Conservation (phyloP, 2,329 filamentous ascomycete species). For the Talaromyces sp. region DNA sequence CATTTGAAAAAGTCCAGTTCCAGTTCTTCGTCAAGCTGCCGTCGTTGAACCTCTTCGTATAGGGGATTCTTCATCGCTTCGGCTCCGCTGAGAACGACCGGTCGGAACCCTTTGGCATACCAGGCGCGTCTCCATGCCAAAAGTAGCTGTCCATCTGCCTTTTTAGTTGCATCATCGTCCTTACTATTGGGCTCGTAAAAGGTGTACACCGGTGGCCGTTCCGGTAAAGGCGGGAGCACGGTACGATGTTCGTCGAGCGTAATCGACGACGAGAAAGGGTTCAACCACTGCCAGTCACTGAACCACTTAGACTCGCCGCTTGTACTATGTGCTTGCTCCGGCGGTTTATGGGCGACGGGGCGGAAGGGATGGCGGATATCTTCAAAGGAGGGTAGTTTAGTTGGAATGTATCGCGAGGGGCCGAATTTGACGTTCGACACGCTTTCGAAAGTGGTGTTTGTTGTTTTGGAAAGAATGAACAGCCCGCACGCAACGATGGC, state of each 20-base stretch:
- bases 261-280: slow-evolving; percentile 78
- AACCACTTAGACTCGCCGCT: slow-evolving; percentile 78
- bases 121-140: slow-evolving; percentile 87
- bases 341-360: slow-evolving; percentile 64
- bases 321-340: slow-evolving; percentile 71
- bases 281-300: slow-evolving; percentile 82
- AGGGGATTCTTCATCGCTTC: slow-evolving; percentile 80
- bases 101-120: slow-evolving; percentile 91
- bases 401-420: slow-evolving; percentile 30
- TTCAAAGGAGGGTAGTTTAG: slow-evolving; percentile 44
- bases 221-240: slow-evolving; percentile 69
- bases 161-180: slow-evolving; percentile 59
- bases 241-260: slow-evolving; percentile 76
- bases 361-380: slow-evolving; percentile 59
- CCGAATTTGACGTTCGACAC: slow-evolving; percentile 19
- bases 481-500: slow-evolving; percentile 41
- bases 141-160: slow-evolving; percentile 72
- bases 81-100: slow-evolving; percentile 69
- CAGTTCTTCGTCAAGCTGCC: slow-evolving; percentile 52
- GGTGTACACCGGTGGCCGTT: slow-evolving; percentile 75
- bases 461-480: slow-evolving; percentile 42
- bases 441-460: slow-evolving; percentile 22
- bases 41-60: slow-evolving; percentile 62
- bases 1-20: slow-evolving; percentile 72
- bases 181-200: slow-evolving; percentile 71